Evolutionary conservation across 1,284 basidiomycete genomes (phyloP).

Genomic region (Trametes pubescens): DNA sequence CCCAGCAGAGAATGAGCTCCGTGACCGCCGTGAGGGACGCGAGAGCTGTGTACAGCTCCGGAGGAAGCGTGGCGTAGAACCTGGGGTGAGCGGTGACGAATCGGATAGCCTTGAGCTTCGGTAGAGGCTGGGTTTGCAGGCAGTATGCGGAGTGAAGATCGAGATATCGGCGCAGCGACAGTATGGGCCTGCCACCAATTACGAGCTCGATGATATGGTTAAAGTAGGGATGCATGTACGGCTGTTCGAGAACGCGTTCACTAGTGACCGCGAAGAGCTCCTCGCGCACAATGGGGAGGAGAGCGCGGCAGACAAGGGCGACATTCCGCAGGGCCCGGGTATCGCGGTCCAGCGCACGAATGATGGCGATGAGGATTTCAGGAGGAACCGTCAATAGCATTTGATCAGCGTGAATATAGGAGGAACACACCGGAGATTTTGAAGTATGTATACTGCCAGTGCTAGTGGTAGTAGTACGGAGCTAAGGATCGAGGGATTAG

Average conservation of each 20-base stretch:
- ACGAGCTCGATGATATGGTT: neutral
- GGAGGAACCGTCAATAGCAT: constrained; percentile 8
- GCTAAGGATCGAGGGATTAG: too few relatives aligned
- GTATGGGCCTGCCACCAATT: neutral
- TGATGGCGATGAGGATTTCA: constrained; percentile 7
- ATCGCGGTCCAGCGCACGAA: constrained; percentile 6
- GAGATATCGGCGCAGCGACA: neutral
- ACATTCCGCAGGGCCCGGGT: neutral
- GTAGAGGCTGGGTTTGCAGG: neutral
- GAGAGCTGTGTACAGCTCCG: neutral
- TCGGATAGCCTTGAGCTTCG: neutral
- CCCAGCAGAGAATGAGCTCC: constrained; percentile 12
- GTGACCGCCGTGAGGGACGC: neutral
- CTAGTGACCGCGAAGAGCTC: constrained; percentile 15
- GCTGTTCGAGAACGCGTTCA: neutral
- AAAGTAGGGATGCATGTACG: constrained; percentile 1
- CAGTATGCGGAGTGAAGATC: neutral
- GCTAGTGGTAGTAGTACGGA: too few relatives aligned
- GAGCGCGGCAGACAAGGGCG: constrained; percentile 8
- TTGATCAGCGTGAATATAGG: neutral
- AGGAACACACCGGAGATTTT: too few relatives aligned
- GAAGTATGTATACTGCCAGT: too few relatives aligned
- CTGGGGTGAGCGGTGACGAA: neutral
- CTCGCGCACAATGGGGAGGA: constrained; percentile 13
- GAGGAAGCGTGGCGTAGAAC: neutral